These are phyloP conservation scores for Penicillium sp. DNA, from an alignment of 2,329 filamentous ascomycete species.

Conservation along the genomic window DNA sequence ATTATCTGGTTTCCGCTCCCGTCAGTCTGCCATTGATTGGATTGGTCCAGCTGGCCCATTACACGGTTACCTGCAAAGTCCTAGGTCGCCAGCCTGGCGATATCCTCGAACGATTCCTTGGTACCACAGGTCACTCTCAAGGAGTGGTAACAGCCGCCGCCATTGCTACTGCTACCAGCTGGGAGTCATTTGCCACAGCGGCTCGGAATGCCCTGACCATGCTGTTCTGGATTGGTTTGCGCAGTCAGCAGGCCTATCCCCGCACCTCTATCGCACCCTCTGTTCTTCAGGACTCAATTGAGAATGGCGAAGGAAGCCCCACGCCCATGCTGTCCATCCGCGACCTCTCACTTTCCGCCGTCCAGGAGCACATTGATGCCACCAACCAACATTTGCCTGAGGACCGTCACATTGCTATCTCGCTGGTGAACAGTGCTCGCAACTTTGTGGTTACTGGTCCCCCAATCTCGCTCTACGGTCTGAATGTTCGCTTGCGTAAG, in stretches of 20 bases:
- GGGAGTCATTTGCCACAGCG: constrained; percentile 84
- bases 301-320: constrained; percentile 89
- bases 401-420: constrained; percentile 91
- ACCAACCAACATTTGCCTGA: constrained; percentile 94
- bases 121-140: constrained; percentile 93
- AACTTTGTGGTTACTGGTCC: constrained; percentile 97
- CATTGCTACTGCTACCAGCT: constrained; percentile 83
- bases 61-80: constrained; percentile 87
- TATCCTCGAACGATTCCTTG: constrained; percentile 76
- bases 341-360: constrained; percentile 78
- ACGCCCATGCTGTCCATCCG: constrained; percentile 98
- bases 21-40: constrained; percentile 96
- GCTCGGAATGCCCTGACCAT: constrained; percentile 79
- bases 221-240: constrained; percentile 96
- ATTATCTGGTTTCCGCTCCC: constrained; percentile 90
- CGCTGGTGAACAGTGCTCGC: constrained; percentile 90
- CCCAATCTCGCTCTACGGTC: constrained; percentile 90
- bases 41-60: constrained; percentile 92
- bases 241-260: constrained; percentile 96
- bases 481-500: constrained; percentile 91
- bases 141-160: constrained; percentile 90
- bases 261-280: constrained; percentile 88
- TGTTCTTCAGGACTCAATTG: constrained; percentile 86
- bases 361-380: constrained; percentile 93
- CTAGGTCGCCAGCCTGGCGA: constrained; percentile 86